Evolutionary conservation across 1,284 basidiomycete genomes (phyloP), one percentile per base, ranked within the genome.

Genomic region (Malassezia obtusa): DNA sequence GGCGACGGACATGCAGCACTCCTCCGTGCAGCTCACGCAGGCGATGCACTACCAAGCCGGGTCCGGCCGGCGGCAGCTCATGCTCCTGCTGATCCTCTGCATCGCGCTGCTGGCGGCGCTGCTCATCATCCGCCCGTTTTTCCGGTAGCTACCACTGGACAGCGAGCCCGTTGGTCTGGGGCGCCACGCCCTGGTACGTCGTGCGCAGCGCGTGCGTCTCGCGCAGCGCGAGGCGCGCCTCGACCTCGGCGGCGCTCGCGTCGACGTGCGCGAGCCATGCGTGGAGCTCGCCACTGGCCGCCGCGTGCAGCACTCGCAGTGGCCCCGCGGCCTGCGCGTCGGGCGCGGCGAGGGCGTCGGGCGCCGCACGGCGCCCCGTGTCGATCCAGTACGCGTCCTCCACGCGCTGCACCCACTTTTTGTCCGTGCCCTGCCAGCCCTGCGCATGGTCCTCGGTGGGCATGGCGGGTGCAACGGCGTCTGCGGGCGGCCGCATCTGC

Each of bases 11-110:
- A 80, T 94, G 73, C 75, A 83, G 51, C 86, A 86, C 33, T 89
- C 91, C 4, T 89, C 87, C 22, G 81, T 82, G 64, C 89, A 96
- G 65, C 79, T 99, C 38, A 78, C 84, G 50, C 78, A 82, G 4
- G 94, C 94, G 3, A 86, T 84, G 58, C 79, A 78, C 57, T 91
- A 96, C 75, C 94, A 98, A 78, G 84, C 84, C 65, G 87, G 87
- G 65, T 89, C 89, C 1, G 90, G 90, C 38, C 81, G 88, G 69
- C 81, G 91, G 72, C 84, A 86, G 75, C 89, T 89, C 75, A 96
- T 98, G 58, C 85, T 96, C 68, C 80, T 98, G 31, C 80, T 99
- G 31, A 62, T 94, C 30, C 80, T 98, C 41, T 82, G 90, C 69
- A 92, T 95, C 67, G 81, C 90, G 64, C 87, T 86, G 11, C 79